Base-by-base conservation (phyloP, 2,329 filamentous ascomycete genomes). In the Elsinoe perseae region DNA sequence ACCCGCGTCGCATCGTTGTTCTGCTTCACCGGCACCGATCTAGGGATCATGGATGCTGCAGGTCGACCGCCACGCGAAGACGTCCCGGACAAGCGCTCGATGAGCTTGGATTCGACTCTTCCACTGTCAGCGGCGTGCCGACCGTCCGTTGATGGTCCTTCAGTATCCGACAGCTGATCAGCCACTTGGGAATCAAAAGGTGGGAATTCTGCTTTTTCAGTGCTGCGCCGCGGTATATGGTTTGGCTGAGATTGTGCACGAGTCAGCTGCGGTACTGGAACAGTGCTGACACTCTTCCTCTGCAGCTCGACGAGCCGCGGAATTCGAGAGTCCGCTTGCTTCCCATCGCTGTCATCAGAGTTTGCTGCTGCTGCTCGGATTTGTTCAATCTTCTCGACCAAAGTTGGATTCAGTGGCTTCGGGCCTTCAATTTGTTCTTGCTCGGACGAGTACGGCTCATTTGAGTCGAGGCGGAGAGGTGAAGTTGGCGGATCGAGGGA, bases 41-140 rank as follows among this genome's bases (percentile, higher is more conserved):
- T 83, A 25, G 91, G 91, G 59, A 98, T 97, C 40, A 92, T 79
- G 1, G 93, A 97, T 30, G 78, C 75, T 3, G 73, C 67, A 20
- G 38, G 34, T 7, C 38, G 21, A 16, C 18, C 27, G 3, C 74
- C 65, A 59, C 80, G 80, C 32, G 71, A 68, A 57, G 73, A 71
- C 65, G 90, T 92, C 1, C 92, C 71, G 0, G 83, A 84, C 10
- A 90, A 73, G 56, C 85, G 82, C 61, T 89, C 89, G 12, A 82
- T 82, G 56, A 95, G 75, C 64, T 88, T 89, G 70, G 88, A 92
- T 60, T 95, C 88, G 1, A 74, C 63, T 14, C 67, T 64, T 57
- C 72, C 74, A 58, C 58, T 55, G 2, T 56, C 53, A 6, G 42
- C 57, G n/a, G 21, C 34, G 9, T 43, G 46, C 20, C 23, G 32